phyloP scores from a whole-genome alignment of 805 yeast species.

The Saturnispora hagleri region DNA sequence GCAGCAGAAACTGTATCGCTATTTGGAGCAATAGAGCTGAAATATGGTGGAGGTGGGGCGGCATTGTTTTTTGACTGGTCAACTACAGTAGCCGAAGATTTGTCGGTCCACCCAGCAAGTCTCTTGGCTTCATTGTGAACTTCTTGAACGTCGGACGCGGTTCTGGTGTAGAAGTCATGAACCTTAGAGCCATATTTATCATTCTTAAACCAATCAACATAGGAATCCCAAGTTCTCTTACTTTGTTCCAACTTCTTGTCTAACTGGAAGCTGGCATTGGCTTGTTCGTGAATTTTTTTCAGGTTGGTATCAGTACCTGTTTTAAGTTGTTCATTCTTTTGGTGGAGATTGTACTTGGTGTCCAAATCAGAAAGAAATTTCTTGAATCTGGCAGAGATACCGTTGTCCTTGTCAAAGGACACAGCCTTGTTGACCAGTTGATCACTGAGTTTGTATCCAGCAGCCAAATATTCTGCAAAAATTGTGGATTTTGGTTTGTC shows the following conservation, averaged over 20 bases:
- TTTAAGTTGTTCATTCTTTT: constrained; percentile 32
- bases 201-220: constrained; percentile 38
- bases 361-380: constrained; percentile 48
- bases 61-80: background rate
- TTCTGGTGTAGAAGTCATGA: constrained; percentile 48
- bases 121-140: constrained; percentile 71
- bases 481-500: constrained; percentile 69
- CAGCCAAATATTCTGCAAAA: constrained; percentile 64
- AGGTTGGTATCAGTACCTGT: constrained; percentile 8
- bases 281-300: constrained; percentile 17
- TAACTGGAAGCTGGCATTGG: constrained; percentile 35
- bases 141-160: constrained; percentile 47
- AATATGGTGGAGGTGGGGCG: constrained; percentile 9
- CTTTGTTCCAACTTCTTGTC: constrained; percentile 31
- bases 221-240: constrained; percentile 31
- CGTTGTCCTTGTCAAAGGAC: constrained; percentile 56
- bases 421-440: constrained; percentile 50
- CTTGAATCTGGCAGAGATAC: constrained; percentile 48
- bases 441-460: constrained; percentile 66
- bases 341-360: constrained; percentile 49
- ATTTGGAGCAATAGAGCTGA: constrained; percentile 17
- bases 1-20: constrained; percentile 18
- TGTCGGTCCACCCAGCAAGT: constrained; percentile 41
- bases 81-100: constrained; percentile 11
- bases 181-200: constrained; percentile 49